These are phyloP conservation scores for Fraxinus velutina DNA, from an alignment of 305 asterid genomes.

Conservation along the genomic window DNA sequence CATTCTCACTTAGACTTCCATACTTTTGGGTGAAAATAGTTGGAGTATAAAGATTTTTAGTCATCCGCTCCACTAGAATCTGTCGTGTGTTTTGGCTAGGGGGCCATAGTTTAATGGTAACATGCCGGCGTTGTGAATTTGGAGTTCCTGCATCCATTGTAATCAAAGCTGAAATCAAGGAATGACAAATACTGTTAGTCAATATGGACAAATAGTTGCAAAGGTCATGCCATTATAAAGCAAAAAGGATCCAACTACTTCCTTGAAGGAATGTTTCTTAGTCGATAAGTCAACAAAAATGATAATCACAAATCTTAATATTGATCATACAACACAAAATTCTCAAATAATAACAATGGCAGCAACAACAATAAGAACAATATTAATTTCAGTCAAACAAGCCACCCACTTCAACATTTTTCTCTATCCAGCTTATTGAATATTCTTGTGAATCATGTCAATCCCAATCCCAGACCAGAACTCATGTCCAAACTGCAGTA, in stretches of 20 bases:
- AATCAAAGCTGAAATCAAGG: slow-evolving; percentile 24
- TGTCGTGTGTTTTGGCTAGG: slow-evolving; percentile 75
- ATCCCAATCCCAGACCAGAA: neutral
- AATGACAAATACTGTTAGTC: neutral
- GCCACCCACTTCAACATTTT: neutral
- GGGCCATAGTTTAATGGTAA: slow-evolving; percentile 91
- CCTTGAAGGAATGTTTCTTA: neutral
- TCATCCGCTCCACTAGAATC: slow-evolving; percentile 73
- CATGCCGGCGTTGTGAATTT: slow-evolving; percentile 53
- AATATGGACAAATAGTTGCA: slow-evolving; percentile 1
- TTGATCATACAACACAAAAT: neutral
- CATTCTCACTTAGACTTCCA: slow-evolving; percentile 53
- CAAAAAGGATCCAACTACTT: neutral
- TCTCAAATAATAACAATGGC: neutral
- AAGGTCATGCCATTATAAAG: slow-evolving; percentile 1
- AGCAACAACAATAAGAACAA: neutral
- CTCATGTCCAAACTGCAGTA: neutral
- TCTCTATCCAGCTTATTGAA: neutral
- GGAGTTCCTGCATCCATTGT: slow-evolving; percentile 60
- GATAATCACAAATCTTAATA: neutral
- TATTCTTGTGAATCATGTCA: neutral
- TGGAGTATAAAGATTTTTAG: slow-evolving; percentile 73
- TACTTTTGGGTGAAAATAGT: slow-evolving; percentile 84
- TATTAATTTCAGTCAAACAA: neutral
- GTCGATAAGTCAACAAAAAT: neutral